These are phyloP conservation scores for Tolypocladium cylindrosporum DNA, from an alignment of 2,329 filamentous ascomycete genomes.

Conservation along the genomic window DNA sequence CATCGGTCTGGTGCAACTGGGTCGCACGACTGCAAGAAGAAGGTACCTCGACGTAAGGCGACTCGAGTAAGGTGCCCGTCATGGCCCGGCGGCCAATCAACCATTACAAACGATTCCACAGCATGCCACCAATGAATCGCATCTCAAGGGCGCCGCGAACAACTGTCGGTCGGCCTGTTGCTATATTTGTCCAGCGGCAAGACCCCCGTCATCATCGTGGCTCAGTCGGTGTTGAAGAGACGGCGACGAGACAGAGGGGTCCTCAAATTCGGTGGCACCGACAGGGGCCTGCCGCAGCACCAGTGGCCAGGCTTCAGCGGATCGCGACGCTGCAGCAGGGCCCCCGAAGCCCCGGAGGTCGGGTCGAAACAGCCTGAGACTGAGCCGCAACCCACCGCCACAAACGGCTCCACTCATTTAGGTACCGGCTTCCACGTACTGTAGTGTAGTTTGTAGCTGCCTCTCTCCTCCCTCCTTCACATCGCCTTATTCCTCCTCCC, in stretches of 20 bases:
- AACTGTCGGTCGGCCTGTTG: background rate
- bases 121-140: background rate
- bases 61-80: background rate
- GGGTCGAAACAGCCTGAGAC: background rate
- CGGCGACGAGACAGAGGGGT: too few species aligned
- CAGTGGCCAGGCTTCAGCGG: background rate
- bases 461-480: background rate
- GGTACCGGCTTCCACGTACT: background rate
- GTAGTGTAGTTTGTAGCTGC: too few species aligned
- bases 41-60: background rate
- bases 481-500: background rate
- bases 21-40: background rate
- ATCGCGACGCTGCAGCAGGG: background rate
- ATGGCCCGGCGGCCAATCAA: too few species aligned
- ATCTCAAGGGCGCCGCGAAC: background rate
- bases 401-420: background rate
- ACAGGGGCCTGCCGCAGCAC: background rate
- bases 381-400: background rate
- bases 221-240: background rate
- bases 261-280: background rate
- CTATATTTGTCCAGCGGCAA: background rate
- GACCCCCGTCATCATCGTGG: background rate
- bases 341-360: background rate
- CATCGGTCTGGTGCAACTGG: background rate
- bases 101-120: background rate